These are phyloP conservation scores for Xylariaceae sp. DNA, from an alignment of 2,329 filamentous ascomycete species.

Conservation along the genomic window DNA sequence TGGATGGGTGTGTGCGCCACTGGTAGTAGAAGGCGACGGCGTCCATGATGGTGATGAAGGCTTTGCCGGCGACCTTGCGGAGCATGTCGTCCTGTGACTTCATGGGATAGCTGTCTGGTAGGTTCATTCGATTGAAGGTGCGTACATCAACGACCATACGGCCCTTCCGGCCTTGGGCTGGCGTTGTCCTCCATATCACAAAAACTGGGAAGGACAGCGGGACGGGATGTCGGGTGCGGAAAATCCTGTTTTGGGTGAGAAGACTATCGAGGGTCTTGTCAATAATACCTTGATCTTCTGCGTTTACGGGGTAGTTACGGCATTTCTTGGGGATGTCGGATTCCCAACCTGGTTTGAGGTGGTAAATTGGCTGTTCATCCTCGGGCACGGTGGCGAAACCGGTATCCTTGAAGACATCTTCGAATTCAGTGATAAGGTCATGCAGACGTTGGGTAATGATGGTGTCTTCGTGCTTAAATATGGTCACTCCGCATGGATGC, in stretches of 20 bases:
- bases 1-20: neutral
- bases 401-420: neutral
- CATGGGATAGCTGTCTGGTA: neutral
- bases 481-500: neutral
- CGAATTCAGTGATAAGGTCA: neutral
- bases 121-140: neutral
- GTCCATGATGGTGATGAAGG: neutral
- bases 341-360: neutral
- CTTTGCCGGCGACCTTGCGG: neutral
- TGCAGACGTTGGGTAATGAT: neutral
- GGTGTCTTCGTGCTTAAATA: neutral
- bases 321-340: neutral
- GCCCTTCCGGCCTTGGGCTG: neutral
- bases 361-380: neutral
- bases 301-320: neutral
- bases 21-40: neutral
- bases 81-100: neutral
- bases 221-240: neutral
- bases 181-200: neutral
- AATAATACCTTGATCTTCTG: neutral
- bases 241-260: neutral
- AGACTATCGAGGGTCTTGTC: neutral
- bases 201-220: constrained; percentile 1
- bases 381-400: neutral
- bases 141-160: neutral